These are phyloP conservation scores for Tolypocladium pustulatum DNA, from an alignment of 2,329 filamentous ascomycete genomes.

Conservation along the genomic window DNA sequence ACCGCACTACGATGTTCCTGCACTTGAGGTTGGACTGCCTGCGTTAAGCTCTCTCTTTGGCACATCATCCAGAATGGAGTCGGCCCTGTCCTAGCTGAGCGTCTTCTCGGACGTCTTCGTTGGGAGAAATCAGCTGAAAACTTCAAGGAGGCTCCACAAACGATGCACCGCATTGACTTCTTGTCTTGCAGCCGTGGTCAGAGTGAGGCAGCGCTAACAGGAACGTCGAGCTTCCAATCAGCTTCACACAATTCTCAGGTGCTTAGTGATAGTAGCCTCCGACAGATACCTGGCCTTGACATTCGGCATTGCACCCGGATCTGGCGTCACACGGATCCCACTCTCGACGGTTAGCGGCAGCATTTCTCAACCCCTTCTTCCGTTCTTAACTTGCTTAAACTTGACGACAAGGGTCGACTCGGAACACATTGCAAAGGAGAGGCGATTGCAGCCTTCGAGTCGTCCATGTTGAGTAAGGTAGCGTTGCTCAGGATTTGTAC, in stretches of 20 bases:
- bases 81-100: not conserved
- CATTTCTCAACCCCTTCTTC: not conserved
- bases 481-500: not conserved
- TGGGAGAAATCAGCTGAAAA: not conserved
- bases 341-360: not conserved
- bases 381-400: not conserved
- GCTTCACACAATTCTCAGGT: not conserved
- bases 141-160: not conserved
- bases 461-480: too few species aligned
- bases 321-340: not conserved
- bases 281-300: not conserved
- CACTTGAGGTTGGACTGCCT: not conserved
- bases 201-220: not conserved
- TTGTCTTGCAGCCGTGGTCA: not conserved
- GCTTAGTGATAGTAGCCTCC: not conserved
- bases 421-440: not conserved
- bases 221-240: not conserved
- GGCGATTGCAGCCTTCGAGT: not conserved
- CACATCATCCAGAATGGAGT: not conserved
- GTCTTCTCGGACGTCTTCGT: not conserved
- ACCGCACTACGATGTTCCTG: not conserved
- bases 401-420: not conserved
- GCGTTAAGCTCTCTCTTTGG: not conserved
- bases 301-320: not conserved
- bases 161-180: not conserved